Conservation (phyloP, 768 basidiomycete species). For the Tricholoma sp. region DNA sequence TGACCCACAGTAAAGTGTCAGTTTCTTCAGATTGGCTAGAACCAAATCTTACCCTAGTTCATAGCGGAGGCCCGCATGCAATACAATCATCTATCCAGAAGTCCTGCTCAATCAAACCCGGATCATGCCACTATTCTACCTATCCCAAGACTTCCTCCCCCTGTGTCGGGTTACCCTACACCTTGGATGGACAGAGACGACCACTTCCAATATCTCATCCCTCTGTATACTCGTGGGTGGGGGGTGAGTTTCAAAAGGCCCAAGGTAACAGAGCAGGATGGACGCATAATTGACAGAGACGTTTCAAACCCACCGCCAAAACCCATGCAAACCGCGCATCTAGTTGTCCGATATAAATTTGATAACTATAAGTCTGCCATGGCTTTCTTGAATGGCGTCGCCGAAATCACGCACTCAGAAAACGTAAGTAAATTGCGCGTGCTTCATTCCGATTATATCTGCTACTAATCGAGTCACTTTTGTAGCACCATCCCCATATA, state of each 20-base stretch:
- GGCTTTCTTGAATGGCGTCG: slow-evolving; percentile 14
- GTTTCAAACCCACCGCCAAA: not conserved
- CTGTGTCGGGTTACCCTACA: slow-evolving; percentile 20
- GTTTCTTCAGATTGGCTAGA: not conserved
- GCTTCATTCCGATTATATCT: not conserved
- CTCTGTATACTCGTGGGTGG: slow-evolving; percentile 31
- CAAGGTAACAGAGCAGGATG: not conserved
- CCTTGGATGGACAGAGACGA: slow-evolving; percentile 29
- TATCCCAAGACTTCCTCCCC: slow-evolving; percentile 14
- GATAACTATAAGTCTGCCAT: slow-evolving; percentile 14
- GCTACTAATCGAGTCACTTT: not conserved
- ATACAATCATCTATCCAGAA: not conserved
- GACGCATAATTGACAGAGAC: not conserved
- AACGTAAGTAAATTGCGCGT: slow-evolving; percentile 17
- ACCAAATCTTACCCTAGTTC: not conserved
- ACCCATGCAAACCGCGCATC: slow-evolving; percentile 2
- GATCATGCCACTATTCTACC: not conserved
- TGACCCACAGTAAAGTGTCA: not conserved
- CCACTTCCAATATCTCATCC: slow-evolving; percentile 27
- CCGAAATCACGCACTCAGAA: slow-evolving; percentile 19
- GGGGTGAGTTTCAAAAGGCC: slow-evolving; percentile 7
- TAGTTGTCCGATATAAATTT: slow-evolving; percentile 15
- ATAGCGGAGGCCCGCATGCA: not conserved
- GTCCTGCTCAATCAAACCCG: not conserved
- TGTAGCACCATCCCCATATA: slow-evolving; percentile 22